Evolutionary conservation across 1,139 yeast species (phyloP).

Genomic region (Barnettozyma hawaiiensis): DNA sequence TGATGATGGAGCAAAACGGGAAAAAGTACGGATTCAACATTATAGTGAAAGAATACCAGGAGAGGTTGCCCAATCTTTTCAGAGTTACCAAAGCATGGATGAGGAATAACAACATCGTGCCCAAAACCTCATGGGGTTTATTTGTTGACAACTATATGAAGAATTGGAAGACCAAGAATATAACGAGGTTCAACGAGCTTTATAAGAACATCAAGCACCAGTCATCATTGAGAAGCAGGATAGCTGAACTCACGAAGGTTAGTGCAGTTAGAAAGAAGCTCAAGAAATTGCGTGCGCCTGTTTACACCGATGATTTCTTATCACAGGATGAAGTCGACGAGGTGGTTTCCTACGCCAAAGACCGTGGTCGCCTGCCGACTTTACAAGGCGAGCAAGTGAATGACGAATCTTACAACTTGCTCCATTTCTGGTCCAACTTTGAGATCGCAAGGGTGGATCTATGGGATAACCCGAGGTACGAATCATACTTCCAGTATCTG

Average conservation of each 20-base stretch:
- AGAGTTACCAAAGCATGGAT: constrained; percentile 64
- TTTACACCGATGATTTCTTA: constrained; percentile 12
- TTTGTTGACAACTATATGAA: constrained; percentile 36
- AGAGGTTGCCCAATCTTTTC: constrained; percentile 77
- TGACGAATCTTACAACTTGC: constrained; percentile 65
- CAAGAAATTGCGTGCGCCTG: constrained; percentile 14
- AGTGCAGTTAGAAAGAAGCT: constrained; percentile 11
- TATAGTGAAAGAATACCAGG: constrained; percentile 63
- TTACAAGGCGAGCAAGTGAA: constrained; percentile 50
- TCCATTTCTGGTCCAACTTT: constrained; percentile 93
- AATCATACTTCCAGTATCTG: constrained; percentile 57
- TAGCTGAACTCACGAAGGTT: constrained; percentile 19
- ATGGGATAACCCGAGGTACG: constrained; percentile 59
- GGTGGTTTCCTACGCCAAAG: constrained; percentile 16
- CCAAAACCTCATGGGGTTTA: constrained; percentile 55
- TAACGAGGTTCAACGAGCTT: constrained; percentile 18
- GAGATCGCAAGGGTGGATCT: constrained; percentile 80
- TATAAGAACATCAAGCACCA: constrained; percentile 26
- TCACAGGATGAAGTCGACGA: constrained; percentile 12
- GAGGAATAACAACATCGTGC: constrained; percentile 38
- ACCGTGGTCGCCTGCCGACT: constrained; percentile 30
- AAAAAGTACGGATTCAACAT: constrained; percentile 85
- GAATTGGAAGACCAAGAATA: constrained; percentile 27
- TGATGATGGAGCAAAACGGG: constrained; percentile 62
- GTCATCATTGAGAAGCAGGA: constrained; percentile 14